These are phyloP conservation scores for Ceratopteris richardii DNA, from an alignment of 75 land plant genomes.

Conservation along the genomic window DNA sequence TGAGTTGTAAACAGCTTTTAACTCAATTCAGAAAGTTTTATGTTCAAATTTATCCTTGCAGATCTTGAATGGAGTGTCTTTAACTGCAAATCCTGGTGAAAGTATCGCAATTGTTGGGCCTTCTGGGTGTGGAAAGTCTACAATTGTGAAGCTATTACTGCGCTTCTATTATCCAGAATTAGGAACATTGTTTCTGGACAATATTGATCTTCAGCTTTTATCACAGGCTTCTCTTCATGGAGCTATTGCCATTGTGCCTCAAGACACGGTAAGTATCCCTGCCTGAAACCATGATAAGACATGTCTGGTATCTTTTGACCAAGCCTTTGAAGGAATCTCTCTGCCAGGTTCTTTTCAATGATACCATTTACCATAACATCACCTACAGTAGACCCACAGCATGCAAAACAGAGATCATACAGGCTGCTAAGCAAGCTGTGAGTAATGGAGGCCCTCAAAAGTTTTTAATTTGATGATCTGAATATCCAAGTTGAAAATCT, in stretches of 20 bases:
- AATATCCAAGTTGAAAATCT: too few species aligned
- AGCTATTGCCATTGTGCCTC: slow-evolving; percentile 40
- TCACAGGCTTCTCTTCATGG: slow-evolving; percentile 31
- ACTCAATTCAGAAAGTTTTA: too few species aligned
- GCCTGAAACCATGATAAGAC: background rate
- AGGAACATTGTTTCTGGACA: slow-evolving; percentile 30
- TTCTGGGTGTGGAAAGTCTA: slow-evolving; percentile 39
- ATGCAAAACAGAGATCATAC: slow-evolving; percentile 23
- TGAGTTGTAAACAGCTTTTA: too few species aligned
- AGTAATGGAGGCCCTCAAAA: slow-evolving; percentile 2
- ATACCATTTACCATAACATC: slow-evolving; percentile 29
- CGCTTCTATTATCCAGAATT: slow-evolving; percentile 37
- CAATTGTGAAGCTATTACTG: slow-evolving; percentile 34
- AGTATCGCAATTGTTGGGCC: slow-evolving; percentile 40
- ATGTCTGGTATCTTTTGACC: background rate
- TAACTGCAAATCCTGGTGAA: slow-evolving; percentile 28
- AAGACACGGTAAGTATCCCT: slow-evolving; percentile 28
- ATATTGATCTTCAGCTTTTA: slow-evolving; percentile 23
- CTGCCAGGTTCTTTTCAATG: slow-evolving; percentile 34
- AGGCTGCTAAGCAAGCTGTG: slow-evolving; percentile 41
- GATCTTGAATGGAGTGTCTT: slow-evolving; percentile 32
- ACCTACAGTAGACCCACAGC: slow-evolving; percentile 33
- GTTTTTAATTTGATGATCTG: background rate
- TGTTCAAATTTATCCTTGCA: slow-evolving; percentile 2
- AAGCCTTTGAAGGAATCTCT: background rate